phyloP scores from a whole-genome alignment of 2,329 filamentous ascomycete species.

The Monilinia polystroma region DNA sequence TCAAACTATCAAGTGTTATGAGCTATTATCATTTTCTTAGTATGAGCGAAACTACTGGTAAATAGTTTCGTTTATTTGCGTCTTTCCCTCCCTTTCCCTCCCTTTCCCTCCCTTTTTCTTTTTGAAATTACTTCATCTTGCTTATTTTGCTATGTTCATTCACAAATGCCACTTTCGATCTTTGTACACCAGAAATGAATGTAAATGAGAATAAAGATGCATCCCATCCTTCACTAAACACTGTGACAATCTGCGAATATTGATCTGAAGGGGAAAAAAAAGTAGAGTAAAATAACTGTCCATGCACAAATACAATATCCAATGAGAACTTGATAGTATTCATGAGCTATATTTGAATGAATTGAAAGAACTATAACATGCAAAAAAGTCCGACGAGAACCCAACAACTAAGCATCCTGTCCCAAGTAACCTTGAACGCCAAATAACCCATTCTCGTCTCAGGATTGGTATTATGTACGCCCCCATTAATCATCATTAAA shows the following conservation, averaged over 20 bases:
- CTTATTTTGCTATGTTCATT: background rate
- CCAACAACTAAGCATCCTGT: slow-evolving; percentile 3
- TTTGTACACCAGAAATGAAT: slow-evolving; percentile 1
- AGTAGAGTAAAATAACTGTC: background rate
- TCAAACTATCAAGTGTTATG: too few species aligned
- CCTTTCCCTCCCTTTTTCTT: too few species aligned
- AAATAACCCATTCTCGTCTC: slow-evolving; percentile 12
- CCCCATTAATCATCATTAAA: slow-evolving; percentile 17
- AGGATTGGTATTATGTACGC: slow-evolving; percentile 18
- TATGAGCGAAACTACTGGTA: background rate
- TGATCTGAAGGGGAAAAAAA: background rate
- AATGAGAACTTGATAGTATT: slow-evolving; percentile 4
- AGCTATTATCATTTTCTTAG: background rate
- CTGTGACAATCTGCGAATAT: background rate
- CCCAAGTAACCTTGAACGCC: slow-evolving; percentile 8
- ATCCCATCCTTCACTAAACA: background rate
- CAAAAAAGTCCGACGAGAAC: slow-evolving; percentile 6
- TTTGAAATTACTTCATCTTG: background rate
- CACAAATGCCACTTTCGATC: background rate
- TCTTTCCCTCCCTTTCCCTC: too few species aligned
- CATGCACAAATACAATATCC: background rate
- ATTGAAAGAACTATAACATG: slow-evolving; percentile 16
- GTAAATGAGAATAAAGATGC: background rate
- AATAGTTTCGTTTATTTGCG: background rate
- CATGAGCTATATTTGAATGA: background rate